Percentiles rank a stretch among this genome's conserved stretches.
phyloP scores from a whole-genome alignment of 1,139 yeast species.

The Yamadazyma oceani region DNA sequence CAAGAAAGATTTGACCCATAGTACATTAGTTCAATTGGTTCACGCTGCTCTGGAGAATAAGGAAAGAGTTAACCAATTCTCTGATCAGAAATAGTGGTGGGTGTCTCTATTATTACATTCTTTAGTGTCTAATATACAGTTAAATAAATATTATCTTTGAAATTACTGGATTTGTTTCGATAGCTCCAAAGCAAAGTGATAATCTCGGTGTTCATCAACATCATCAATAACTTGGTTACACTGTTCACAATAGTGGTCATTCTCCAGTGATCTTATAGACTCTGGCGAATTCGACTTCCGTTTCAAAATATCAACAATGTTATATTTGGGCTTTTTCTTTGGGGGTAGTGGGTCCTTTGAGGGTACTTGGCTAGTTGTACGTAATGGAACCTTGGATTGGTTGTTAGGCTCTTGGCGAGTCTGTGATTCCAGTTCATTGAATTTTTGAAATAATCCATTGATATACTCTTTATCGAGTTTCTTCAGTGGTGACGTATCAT shows the following conservation, averaged over 20 bases:
- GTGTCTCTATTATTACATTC: background rate
- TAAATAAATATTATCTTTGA: background rate
- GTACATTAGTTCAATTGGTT: slow-evolving; percentile 73
- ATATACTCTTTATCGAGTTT: slow-evolving; percentile 17
- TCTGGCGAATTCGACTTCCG: slow-evolving; percentile 7
- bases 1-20: slow-evolving; percentile 24
- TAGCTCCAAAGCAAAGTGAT: slow-evolving; percentile 39
- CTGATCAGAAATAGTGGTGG: slow-evolving; percentile 23
- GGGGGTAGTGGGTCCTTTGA: background rate
- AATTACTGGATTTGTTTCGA: slow-evolving; percentile 20
- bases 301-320: slow-evolving; percentile 24
- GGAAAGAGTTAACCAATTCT: slow-evolving; percentile 51
- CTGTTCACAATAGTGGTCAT: slow-evolving; percentile 22
- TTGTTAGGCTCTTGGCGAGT: too few relatives aligned
- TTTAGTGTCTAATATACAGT: background rate
- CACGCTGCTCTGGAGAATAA: slow-evolving; percentile 68
- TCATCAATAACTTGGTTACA: slow-evolving; percentile 30
- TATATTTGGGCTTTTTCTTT: slow-evolving; percentile 12
- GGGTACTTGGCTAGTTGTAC: too few relatives aligned
- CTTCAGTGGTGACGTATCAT: too few relatives aligned
- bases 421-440: background rate
- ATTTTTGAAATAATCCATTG: slow-evolving; percentile 14
- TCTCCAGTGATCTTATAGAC: too few relatives aligned
- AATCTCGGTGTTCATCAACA: slow-evolving; percentile 42
- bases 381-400: too few relatives aligned